Percentiles rank a stretch among this genome's conserved stretches.
These are phyloP conservation scores for Fusarium odoratissimum DNA, from an alignment of 2,329 filamentous ascomycete species.

Conservation along the genomic window DNA sequence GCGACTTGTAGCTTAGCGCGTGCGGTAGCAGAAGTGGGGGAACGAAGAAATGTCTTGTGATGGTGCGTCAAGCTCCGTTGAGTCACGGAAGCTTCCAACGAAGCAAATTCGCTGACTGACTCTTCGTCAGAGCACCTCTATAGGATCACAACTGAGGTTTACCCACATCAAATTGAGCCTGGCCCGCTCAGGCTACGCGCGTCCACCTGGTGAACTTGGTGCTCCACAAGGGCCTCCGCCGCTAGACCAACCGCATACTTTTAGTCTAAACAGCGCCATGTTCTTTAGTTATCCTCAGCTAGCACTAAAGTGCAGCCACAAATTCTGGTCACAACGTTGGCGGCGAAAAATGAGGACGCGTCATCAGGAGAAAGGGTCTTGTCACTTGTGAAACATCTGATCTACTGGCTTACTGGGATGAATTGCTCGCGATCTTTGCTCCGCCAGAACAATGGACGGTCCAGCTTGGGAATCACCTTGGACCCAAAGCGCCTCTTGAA, in stretches of 20 bases:
- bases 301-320: background rate
- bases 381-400: background rate
- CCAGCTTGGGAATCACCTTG: background rate
- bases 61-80: background rate
- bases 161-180: fast-evolving
- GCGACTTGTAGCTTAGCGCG: background rate
- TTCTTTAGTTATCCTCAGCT: background rate
- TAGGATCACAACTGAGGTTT: too few relatives aligned
- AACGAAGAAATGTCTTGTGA: too few relatives aligned
- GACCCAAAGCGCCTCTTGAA: background rate
- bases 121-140: background rate
- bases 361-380: background rate
- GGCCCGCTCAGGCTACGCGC: background rate
- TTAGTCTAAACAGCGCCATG: background rate
- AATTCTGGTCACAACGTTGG: background rate
- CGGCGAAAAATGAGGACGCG: background rate
- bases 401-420: too few relatives aligned
- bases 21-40: background rate
- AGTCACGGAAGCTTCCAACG: background rate
- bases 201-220: background rate
- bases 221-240: background rate
- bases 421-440: background rate
- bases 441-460: too few relatives aligned
- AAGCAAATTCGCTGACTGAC: background rate
- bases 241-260: background rate